Percentiles rank a stretch among this genome's conserved stretches.
phyloP scores from a whole-genome alignment of 164 flowering plant species.

The Stephania cephalantha region DNA sequence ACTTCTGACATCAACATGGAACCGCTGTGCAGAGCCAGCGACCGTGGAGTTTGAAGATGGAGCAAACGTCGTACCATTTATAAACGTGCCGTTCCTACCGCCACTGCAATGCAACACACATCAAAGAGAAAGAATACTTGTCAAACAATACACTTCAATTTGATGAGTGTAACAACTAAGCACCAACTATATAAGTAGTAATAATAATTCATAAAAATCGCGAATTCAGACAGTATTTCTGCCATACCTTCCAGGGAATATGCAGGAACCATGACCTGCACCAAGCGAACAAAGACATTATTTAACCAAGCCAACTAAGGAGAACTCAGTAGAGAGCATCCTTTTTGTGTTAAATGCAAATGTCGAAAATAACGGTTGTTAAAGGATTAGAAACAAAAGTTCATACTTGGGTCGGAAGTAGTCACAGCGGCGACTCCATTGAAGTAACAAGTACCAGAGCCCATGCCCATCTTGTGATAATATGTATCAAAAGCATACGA shows the following conservation, averaged over 20 bases:
- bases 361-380: neutral
- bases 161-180: neutral
- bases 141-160: neutral
- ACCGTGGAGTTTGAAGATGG: slow-evolving; percentile 61
- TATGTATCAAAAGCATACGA: slow-evolving; percentile 80
- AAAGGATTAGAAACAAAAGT: neutral
- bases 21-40: slow-evolving; percentile 25
- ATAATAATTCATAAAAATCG: neutral
- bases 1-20: slow-evolving; percentile 12
- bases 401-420: slow-evolving; percentile 82
- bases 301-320: neutral
- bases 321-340: neutral
- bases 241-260: slow-evolving; percentile 71
- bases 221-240: neutral
- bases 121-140: neutral
- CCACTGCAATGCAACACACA: slow-evolving; percentile 29
- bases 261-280: slow-evolving; percentile 81
- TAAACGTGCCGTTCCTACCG: slow-evolving; percentile 47
- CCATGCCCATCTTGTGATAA: slow-evolving; percentile 60
- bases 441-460: slow-evolving; percentile 66
- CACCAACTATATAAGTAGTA: too few relatives aligned
- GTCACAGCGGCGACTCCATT: slow-evolving; percentile 82
- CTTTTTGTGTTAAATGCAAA: neutral
- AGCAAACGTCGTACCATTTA: slow-evolving; percentile 48
- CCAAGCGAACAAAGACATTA: slow-evolving; percentile 9